Evolutionary conservation across 164 flowering plant genomes (phyloP).

Genomic region (Piper betle): DNA sequence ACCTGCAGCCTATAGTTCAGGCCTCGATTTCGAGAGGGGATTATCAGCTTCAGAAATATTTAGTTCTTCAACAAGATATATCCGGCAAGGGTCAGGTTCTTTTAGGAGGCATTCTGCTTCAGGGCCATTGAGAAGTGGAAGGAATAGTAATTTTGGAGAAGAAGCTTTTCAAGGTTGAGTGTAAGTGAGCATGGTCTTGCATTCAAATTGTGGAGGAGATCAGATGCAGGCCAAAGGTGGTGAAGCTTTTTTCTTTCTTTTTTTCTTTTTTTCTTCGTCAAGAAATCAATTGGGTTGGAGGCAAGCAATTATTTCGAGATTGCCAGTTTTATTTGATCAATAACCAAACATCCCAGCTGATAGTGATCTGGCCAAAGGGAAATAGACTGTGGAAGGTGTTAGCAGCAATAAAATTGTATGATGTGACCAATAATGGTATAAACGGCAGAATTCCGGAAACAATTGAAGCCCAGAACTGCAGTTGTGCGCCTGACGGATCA

Average conservation of each 20-base stretch:
- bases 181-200: slow-evolving; percentile 45
- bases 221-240: slow-evolving; percentile 1
- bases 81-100: slow-evolving; percentile 36
- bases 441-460: neutral
- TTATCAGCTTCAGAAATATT: slow-evolving; percentile 45
- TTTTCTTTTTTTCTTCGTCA: neutral
- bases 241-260: neutral
- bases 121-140: slow-evolving; percentile 46
- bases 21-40: slow-evolving; percentile 31
- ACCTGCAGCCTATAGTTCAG: slow-evolving; percentile 21
- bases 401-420: no score
- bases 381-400: no score
- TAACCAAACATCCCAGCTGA: no score
- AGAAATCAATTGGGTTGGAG: neutral
- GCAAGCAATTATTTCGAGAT: no score
- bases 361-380: no score
- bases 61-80: slow-evolving; percentile 24
- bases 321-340: no score
- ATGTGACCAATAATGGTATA: neutral
- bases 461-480: neutral
- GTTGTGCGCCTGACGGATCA: no score
- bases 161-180: slow-evolving; percentile 41
- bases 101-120: slow-evolving; percentile 62
- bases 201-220: slow-evolving; percentile 12
- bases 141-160: slow-evolving; percentile 34